phyloP scores from a whole-genome alignment of 2,329 filamentous ascomycete genomes.

The Monosporascus sp. region DNA sequence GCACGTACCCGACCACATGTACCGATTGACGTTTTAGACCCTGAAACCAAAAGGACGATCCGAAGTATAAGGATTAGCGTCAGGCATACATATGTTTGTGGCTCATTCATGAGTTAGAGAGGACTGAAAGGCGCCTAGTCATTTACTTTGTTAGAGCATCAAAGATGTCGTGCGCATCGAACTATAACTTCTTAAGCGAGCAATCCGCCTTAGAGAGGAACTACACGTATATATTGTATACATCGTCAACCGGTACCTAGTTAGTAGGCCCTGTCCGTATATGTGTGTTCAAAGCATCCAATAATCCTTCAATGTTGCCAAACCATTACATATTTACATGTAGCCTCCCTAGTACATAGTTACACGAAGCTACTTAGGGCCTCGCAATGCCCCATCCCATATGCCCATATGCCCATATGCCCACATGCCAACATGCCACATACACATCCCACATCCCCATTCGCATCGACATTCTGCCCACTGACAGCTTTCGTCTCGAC shows the following conservation, averaged over 20 bases:
- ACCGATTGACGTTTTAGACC: too few relatives aligned
- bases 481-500: too few relatives aligned
- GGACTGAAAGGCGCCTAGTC: too few relatives aligned
- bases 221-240: background rate
- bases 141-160: background rate
- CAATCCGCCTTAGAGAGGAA: background rate
- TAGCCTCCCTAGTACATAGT: too few relatives aligned
- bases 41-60: too few relatives aligned
- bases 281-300: background rate
- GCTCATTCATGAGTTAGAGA: too few relatives aligned
- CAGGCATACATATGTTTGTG: too few relatives aligned
- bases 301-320: background rate
- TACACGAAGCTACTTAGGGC: background rate
- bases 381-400: background rate
- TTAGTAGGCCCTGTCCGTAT: background rate
- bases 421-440: background rate
- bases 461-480: too few relatives aligned
- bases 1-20: too few relatives aligned
- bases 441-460: too few relatives aligned
- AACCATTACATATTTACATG: background rate
- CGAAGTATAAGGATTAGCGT: too few relatives aligned
- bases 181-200: background rate
- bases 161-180: background rate
- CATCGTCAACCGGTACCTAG: background rate
- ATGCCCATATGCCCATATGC: background rate